Evolutionary conservation across 148 eudicot species (phyloP).

Genomic region (Beta vulgaris): DNA sequence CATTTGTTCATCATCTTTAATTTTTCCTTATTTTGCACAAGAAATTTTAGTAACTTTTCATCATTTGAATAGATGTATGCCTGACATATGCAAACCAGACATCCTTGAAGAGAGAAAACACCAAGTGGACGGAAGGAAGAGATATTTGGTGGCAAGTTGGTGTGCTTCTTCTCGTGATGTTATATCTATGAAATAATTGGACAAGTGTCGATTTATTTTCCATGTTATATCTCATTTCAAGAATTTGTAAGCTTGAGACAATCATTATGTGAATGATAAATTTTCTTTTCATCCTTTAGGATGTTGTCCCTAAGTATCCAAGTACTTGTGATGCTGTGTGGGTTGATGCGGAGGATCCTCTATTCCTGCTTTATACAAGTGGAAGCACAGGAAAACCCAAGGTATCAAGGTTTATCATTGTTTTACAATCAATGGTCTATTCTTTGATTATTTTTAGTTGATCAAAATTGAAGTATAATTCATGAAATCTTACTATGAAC

Average conservation of each 20-base stretch:
- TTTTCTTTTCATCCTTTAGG: conserved; percentile 44
- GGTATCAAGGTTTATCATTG: conserved; percentile 40
- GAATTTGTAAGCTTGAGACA: not conserved
- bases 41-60: conserved; percentile 3
- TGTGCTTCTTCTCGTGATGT: not conserved
- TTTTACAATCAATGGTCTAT: conserved; percentile 6
- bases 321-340: conserved; percentile 81
- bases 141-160: conserved; percentile 99
- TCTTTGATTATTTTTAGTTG: not conserved
- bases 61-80: conserved; percentile 63
- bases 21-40: not conserved
- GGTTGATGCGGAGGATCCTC: conserved; percentile 97
- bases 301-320: conserved; percentile 77
- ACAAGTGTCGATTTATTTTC: not conserved
- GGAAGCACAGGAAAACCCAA: conserved; percentile 99
- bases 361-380: conserved; percentile 92
- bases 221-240: not conserved
- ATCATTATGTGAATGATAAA: not conserved
- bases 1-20: not conserved
- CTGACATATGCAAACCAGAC: conserved; percentile 80
- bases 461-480: not conserved
- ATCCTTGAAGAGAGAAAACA: conserved; percentile 70
- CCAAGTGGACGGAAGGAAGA: conserved; percentile 77
- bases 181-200: not conserved
- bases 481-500: not conserved